Conservation (phyloP, 1,284 basidiomycete species). For the Malassezia sympodialis region DNA sequence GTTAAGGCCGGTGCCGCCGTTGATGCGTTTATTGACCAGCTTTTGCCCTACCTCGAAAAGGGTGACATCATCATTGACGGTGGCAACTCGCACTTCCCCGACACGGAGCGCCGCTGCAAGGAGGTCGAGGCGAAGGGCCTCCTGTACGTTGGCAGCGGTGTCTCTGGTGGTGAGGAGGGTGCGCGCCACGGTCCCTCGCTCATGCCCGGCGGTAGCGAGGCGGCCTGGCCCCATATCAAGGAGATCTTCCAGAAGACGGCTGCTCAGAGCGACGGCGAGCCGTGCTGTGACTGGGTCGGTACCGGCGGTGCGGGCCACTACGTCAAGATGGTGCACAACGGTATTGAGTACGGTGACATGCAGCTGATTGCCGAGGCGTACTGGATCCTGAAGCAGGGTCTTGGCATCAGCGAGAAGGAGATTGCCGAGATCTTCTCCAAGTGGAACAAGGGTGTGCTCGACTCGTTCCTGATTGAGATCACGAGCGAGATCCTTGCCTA, state of each 20-base stretch:
- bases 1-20: conserved; percentile 63
- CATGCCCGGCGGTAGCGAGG: conserved; percentile 94
- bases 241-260: conserved; percentile 97
- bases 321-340: conserved; percentile 99
- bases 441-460: conserved; percentile 98
- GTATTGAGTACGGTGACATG: conserved; percentile 91
- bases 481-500: conserved; percentile 40
- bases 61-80: conserved; percentile 96
- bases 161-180: conserved; percentile 98
- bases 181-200: conserved; percentile 93
- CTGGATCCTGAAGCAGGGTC: conserved; percentile 89
- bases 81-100: conserved; percentile 98
- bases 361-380: conserved; percentile 82
- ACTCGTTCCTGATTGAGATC: conserved; percentile 98
- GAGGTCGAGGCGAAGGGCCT: conserved; percentile 89
- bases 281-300: conserved; percentile 99
- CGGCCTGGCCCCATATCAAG: conserved; percentile 93
- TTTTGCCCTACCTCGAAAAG: conserved; percentile 56
- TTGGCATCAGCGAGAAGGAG: conserved; percentile 57
- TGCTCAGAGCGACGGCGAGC: conserved; percentile 87
- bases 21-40: conserved; percentile 56
- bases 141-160: conserved; percentile 95
- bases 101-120: conserved; percentile 85
- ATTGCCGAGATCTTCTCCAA: conserved; percentile 49
- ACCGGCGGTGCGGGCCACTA: conserved; percentile 87